Evolutionary conservation across 345 rosid genomes (phyloP), one percentile per base, ranked within the genome.

Genomic region (Ceriops tagal): DNA sequence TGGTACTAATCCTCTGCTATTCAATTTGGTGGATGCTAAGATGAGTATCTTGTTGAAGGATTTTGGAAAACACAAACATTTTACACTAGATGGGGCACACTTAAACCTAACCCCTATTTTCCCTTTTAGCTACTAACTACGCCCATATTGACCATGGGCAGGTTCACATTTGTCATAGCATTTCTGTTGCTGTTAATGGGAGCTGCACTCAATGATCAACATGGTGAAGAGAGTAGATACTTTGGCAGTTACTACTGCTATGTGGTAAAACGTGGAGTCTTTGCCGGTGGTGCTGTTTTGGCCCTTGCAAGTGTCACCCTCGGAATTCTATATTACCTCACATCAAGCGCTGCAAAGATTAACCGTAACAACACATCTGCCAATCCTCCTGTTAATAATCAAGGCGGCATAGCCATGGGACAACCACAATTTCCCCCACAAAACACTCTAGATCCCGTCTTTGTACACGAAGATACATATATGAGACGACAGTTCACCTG

Each of bases 121-220:
- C 15, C 4, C 46, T 3, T 39, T 10, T 11, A 39, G 46, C 49
- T 13, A 15, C 16, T 43, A 15, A 13, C 19, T 8, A 34, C 37
- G 7, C 10, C 9, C 37, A 34, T 34, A 34, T 34, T 34, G 37
- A 7, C 37, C 37, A 34, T 34, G 37, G 37, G 10, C 37, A 95
- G 98, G 96, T 87, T 88, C 86, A 88, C 96, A 20, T 95, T 90
- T 72, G 82, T 86, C 2, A 66, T 87, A 75, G 96, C 86, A 20
- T 84, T 95, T 82, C 89, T 89, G 53, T 75, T 95, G 69, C 77
- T 92, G 78, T 85, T 95, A 28, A 83, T 85, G 15, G 99, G 92
- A 19, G 88, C 96, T 73, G 90, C 89, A 7, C 88, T 95, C 28
- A 95, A 92, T 61, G 83, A 82, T 73, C 85, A 77, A 70, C 96